phyloP scores from a whole-genome alignment of 2,329 filamentous ascomycete genomes.

The Verticillium klebahnii region DNA sequence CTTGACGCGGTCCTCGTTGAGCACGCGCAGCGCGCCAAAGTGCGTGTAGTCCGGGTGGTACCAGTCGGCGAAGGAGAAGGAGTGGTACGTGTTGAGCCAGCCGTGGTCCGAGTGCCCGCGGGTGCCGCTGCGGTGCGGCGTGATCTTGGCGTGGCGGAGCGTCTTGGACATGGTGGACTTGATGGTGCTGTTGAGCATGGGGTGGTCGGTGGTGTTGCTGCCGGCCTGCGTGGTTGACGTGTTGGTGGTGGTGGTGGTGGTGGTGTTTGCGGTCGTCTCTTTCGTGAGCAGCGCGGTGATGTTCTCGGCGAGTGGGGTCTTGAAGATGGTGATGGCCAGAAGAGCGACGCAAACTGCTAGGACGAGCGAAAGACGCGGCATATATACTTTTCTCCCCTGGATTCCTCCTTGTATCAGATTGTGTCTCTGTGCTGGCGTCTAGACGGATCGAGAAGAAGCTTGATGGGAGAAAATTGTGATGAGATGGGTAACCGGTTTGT shows the following conservation, averaged over 20 bases:
- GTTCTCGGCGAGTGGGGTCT: slow-evolving; percentile 18
- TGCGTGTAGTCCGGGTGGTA: slow-evolving; percentile 62
- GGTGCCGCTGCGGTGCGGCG: slow-evolving; percentile 64
- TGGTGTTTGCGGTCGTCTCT: slow-evolving; percentile 12
- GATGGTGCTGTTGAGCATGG: slow-evolving; percentile 53
- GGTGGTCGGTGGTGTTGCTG: slow-evolving; percentile 47
- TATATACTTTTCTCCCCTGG: slow-evolving; percentile 26
- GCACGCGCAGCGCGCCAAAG: slow-evolving; percentile 75
- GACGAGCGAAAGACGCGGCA: slow-evolving; percentile 27
- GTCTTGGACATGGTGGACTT: slow-evolving; percentile 54
- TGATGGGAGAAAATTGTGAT: not conserved
- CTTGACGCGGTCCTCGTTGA: slow-evolving; percentile 84
- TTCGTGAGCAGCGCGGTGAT: slow-evolving; percentile 17
- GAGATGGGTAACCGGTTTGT: not conserved
- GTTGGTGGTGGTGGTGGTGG: slow-evolving; percentile 35
- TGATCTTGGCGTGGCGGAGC: slow-evolving; percentile 66
- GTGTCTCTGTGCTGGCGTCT: not conserved
- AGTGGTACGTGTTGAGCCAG: slow-evolving; percentile 85
- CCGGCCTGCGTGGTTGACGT: slow-evolving; percentile 36
- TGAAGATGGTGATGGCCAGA: slow-evolving; percentile 31
- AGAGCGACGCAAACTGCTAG: slow-evolving; percentile 29
- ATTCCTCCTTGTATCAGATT: not conserved
- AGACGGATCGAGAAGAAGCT: slow-evolving; percentile 10
- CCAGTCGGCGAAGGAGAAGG: slow-evolving; percentile 74
- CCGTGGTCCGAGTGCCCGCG: slow-evolving; percentile 78